Evolutionary conservation across 2,329 filamentous ascomycete species (phyloP).

Genomic region (Tolypocladium ophioglossoides): DNA sequence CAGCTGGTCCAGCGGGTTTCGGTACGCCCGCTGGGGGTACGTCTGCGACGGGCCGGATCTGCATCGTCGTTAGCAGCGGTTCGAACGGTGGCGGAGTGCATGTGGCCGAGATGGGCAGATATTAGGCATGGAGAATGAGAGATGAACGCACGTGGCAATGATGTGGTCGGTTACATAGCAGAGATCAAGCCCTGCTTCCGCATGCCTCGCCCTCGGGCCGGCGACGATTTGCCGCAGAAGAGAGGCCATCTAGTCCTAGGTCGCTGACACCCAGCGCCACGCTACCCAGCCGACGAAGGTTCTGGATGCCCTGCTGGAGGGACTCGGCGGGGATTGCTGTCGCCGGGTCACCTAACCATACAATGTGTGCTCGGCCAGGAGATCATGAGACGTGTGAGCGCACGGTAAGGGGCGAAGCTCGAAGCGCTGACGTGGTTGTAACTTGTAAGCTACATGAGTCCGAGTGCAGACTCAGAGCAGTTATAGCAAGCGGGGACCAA

Average conservation of each 20-base stretch:
- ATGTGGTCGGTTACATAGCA: slow-evolving; percentile 89
- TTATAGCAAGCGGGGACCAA: not conserved
- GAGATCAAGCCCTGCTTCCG: slow-evolving; percentile 81
- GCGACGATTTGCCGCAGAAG: slow-evolving; percentile 87
- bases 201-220: slow-evolving; percentile 70
- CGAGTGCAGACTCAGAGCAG: not conserved
- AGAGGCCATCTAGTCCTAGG: slow-evolving; percentile 46
- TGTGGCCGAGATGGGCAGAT: not conserved
- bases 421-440: not conserved
- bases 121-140: not conserved
- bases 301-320: not conserved
- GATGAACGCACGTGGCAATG: slow-evolving; percentile 42
- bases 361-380: not conserved
- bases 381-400: not conserved
- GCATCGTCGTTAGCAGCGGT: slow-evolving; percentile 4
- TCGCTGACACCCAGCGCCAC: not conserved
- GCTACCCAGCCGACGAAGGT: not conserved
- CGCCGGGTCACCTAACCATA: not conserved
- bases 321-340: not conserved
- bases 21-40: slow-evolving; percentile 85
- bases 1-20: slow-evolving; percentile 81
- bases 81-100: not conserved
- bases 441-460: not conserved
- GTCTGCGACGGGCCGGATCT: slow-evolving; percentile 85
- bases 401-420: not conserved